Evolutionary conservation across 805 yeast species (phyloP).

Genomic region (Helenozyma baotianmanensis): DNA sequence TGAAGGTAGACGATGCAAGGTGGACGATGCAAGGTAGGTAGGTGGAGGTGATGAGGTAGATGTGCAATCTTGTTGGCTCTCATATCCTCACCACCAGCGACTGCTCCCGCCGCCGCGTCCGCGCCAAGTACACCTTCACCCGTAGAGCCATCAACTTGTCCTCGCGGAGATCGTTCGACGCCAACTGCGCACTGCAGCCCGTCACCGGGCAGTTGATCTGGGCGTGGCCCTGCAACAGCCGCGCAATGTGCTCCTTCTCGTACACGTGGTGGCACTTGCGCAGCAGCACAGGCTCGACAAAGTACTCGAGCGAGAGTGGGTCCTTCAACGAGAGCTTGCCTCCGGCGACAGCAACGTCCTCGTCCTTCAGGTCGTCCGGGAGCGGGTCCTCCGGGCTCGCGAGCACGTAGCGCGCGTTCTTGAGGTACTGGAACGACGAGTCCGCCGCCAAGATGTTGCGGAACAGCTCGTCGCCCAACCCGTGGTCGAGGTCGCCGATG

Average conservation of each 20-base stretch:
- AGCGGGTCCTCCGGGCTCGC: constrained; percentile 59
- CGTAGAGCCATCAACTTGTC: constrained; percentile 57
- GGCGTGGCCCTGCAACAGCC: constrained; percentile 18
- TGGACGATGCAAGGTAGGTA: too few species aligned
- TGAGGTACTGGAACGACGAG: constrained; percentile 24
- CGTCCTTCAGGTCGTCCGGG: constrained; percentile 51
- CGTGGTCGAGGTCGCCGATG: constrained; percentile 2
- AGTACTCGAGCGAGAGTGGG: constrained; percentile 55
- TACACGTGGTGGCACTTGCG: constrained; percentile 57
- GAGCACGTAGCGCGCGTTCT: constrained; percentile 45
- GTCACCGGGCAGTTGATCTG: constrained; percentile 52
- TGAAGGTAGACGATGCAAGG: too few species aligned
- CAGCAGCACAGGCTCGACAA: constrained; percentile 53
- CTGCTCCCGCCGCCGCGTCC: constrained; percentile 11
- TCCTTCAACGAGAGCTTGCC: constrained; percentile 66
- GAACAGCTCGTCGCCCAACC: not conserved
- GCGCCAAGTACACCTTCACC: constrained; percentile 34
- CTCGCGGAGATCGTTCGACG: constrained; percentile 29
- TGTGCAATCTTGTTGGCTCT: too few species aligned
- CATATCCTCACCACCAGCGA: constrained; percentile 7
- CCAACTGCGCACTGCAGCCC: constrained; percentile 44
- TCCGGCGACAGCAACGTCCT: constrained; percentile 63
- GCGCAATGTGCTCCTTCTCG: constrained; percentile 44
- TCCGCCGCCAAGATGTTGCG: constrained; percentile 6
- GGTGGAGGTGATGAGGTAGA: too few species aligned